Evolutionary conservation across 805 yeast genomes (phyloP).

Genomic region (Candida endomychidarum): DNA sequence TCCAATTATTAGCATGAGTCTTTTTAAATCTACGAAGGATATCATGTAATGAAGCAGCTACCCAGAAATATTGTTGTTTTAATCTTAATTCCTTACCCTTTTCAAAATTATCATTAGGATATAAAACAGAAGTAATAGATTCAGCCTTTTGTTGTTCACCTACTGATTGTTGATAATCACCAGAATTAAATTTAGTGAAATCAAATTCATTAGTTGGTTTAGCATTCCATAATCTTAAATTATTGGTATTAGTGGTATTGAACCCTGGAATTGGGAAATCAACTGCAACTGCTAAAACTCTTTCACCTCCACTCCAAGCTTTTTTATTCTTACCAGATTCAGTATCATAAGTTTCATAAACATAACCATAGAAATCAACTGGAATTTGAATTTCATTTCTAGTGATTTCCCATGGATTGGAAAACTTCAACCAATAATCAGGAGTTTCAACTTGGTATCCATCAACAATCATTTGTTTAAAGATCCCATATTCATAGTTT

Average conservation of each 20-base stretch:
- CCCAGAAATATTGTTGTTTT: conserved; percentile 97
- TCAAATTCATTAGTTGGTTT: conserved; percentile 90
- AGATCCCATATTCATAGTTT: conserved; percentile 91
- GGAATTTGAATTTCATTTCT: conserved; percentile 86
- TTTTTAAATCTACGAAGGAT: conserved; percentile 88
- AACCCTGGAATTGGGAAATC: conserved; percentile 94
- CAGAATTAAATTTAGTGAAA: conserved; percentile 84
- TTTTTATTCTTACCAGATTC: conserved; percentile 57
- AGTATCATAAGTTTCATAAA: conserved; percentile 54
- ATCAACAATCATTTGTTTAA: conserved; percentile 82
- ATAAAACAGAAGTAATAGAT: conserved; percentile 86
- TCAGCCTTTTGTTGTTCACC: conserved; percentile 85
- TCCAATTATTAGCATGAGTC: conserved; percentile 67
- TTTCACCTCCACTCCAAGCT: conserved; percentile 84
- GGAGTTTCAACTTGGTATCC: conserved; percentile 95
- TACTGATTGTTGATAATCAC: conserved; percentile 86
- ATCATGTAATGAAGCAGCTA: conserved; percentile 88
- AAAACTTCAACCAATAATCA: conserved; percentile 86
- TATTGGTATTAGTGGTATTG: conserved; percentile 78
- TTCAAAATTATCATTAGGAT: conserved; percentile 92
- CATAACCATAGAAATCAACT: conserved; percentile 85
- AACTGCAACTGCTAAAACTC: conserved; percentile 85
- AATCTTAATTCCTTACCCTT: conserved; percentile 88
- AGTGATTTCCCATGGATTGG: conserved; percentile 93
- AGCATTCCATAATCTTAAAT: conserved; percentile 87